Evolutionary conservation across 225 moss, liverwort and hornwort species (phyloP), one percentile per base, ranked within the genome.

Genomic region (Thuidium tamariscinum): DNA sequence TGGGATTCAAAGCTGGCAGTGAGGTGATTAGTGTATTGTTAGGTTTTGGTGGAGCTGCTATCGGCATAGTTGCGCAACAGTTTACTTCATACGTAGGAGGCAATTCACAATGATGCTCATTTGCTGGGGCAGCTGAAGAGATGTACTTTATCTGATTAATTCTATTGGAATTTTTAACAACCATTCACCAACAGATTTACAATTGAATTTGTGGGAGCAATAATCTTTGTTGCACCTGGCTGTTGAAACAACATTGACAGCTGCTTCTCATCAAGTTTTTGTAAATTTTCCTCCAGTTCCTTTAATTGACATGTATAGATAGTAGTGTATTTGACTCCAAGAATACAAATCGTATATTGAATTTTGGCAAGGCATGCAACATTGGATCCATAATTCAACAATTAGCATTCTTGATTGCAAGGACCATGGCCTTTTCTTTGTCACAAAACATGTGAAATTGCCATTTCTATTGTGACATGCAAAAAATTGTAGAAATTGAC

Each of bases 21-120:
- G 96, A 99, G 89, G 88, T 99, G 51, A 88, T 99, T 37, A 93
- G 92, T 26, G 92, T 95, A 76, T 85, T 99, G 78, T 82, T 99
- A 46, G 98, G 97, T 68, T 91, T 95, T 74, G 97, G 93, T 77
- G 94, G 96, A 90, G 93, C 97, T 54, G 98, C 94, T 68, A 91
- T 99, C 48, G 96, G 97, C 77, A 99, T 99, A 74, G 95, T 94
- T 77, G 98, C 96, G 55, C 97, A 99, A 74, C 98, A 99, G 87
- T 89, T 99, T 67, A 95, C 98, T 67, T 84, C 90, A 12, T 90
- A 91, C 57, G 19, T 92, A 83, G 89, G 91, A 89, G 74, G 78
- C 82, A 11, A 46, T 74, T 48, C 66, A 48, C 39, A 16, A 22
- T 84, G n/a, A 77, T 22, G 55, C 81, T 86, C 87, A 8, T 65